These are phyloP conservation scores for Diplocarpon rosae DNA, from an alignment of 2,329 filamentous ascomycete species.

Conservation along the genomic window DNA sequence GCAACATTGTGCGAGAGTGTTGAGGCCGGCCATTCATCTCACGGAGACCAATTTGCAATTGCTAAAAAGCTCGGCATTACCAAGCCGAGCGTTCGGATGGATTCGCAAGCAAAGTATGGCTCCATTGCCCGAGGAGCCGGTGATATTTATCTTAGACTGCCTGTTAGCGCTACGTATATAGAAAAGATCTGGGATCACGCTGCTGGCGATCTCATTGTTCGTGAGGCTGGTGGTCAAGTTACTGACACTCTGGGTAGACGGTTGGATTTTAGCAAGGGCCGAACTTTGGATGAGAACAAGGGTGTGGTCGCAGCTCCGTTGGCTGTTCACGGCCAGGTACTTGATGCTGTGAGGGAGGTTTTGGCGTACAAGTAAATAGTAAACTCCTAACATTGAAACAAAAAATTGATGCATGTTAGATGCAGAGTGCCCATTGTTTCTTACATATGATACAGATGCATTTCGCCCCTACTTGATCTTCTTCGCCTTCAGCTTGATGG, in stretches of 20 bases:
- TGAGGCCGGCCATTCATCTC: slow-evolving; percentile 83
- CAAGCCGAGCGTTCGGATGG: slow-evolving; percentile 83
- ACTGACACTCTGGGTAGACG: slow-evolving; percentile 79
- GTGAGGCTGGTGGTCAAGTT: slow-evolving; percentile 85
- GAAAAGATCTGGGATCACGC: slow-evolving; percentile 99
- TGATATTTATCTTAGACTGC: slow-evolving; percentile 86
- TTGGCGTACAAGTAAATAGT: slow-evolving; percentile 36
- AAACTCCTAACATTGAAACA: neutral
- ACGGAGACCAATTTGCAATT: slow-evolving; percentile 78
- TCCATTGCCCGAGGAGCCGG: slow-evolving; percentile 89
- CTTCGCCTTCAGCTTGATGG: slow-evolving; percentile 96
- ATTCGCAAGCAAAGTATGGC: slow-evolving; percentile 96
- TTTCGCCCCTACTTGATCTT: slow-evolving; percentile 64
- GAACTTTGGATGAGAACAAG: slow-evolving; percentile 83
- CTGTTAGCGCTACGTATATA: slow-evolving; percentile 76
- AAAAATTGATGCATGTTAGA: neutral
- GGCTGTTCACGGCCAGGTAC: slow-evolving; percentile 62
- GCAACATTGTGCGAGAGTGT: slow-evolving; percentile 97
- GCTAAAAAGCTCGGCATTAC: slow-evolving; percentile 79
- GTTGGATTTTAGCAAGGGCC: slow-evolving; percentile 76
- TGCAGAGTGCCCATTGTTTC: slow-evolving; percentile 10
- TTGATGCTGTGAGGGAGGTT: slow-evolving; percentile 74
- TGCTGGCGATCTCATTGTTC: slow-evolving; percentile 84
- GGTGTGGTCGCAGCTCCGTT: slow-evolving; percentile 83
- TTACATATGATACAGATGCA: slow-evolving; percentile 20